Base-by-base conservation (phyloP, 495 filamentous ascomycete species). In the Schizothecium vesticola region DNA sequence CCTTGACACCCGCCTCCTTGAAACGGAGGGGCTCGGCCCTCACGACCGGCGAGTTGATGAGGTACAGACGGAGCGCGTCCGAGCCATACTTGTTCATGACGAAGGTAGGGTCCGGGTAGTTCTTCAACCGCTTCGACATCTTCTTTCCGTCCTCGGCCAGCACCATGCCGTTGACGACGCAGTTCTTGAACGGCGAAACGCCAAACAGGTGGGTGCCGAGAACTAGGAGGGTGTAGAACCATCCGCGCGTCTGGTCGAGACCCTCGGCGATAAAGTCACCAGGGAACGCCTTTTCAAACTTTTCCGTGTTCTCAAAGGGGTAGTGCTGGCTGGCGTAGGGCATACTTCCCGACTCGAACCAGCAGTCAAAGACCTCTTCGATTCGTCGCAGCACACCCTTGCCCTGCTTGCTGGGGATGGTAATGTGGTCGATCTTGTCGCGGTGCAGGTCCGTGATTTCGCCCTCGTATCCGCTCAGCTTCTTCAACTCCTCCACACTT, bases 201-300 rank as follows among this genome's bases (percentile, higher is more conserved):
- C 91, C 92, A 72, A 96, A 97, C 19, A 99, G 86, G 73, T 97
- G 93, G 7, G 91, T 95, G 59, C 94, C 95, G 36, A 99, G 85
- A 19, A 98, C 92, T 23, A 90, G 85, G 63, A 98, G 77, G 1
- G 95, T 97, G 76, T 99, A 98, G 81, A 98, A 99, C 95, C 95
- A 99, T 55, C 95, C 95, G 75, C 96, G 86, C 3, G 94, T 79
- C 67, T 79, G 77, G 61, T 80, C 95, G 31, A 99, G 81, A 65
- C 95, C 95, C 81, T 99, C 95, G 0, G 95, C 93, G 75, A 99
- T 97, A 79, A 99, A 99, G 75, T 99, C 92, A 65, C 91, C 94
- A 0, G 96, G 95, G 81, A 97, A 99, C 26, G 87, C 85, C 68
- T 91, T 85, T 58, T 82, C 73, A 72, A 99, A 97, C 33, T 89